Base-by-base conservation (phyloP, 306 rosid genomes). In the Adenanthera pavonina region DNA sequence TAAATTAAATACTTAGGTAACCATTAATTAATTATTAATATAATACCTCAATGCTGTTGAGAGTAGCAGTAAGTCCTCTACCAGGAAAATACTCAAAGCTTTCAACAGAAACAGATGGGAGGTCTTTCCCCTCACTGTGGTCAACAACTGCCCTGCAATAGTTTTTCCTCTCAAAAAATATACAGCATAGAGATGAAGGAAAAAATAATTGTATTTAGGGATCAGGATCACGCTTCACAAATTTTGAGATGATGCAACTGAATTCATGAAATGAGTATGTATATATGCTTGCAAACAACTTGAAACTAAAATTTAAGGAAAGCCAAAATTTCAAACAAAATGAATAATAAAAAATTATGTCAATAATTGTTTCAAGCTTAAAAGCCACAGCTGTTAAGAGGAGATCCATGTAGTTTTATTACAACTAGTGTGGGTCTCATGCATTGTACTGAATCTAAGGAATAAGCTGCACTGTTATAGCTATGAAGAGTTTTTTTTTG, bases 1-100 rank as follows among this genome's bases (percentile, higher is more conserved):
- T 51, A 82, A 75, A 79, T 53, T 56, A 64, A 64, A 75, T 38
- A 61, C 66, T 35, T 15, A 79, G 60, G 72, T 40, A 43, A 69
- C 15, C 56, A 69, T 20, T 8, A 68, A 67, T 25, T 25, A 25
- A 25, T 25, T 25, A 25, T 25, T 48, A 78, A 78, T 48, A 43
- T 49, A 16, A 77, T 85, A 89, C 99, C 98, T 93, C 87, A 62
- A 83, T 74, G 88, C 91, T 85, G 77, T 93, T 88, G 78, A 95
- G 85, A 85, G 98, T 95, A 64, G 98, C 99, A 65, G 83, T 48
- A 68, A 95, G 94, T 86, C 99, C 99, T 86, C 90, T 91, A 20
- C 99, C 99, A 56, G 98, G 99, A 86, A 93, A 93, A 88, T 93
- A 95, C 87, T 95, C 98, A 35, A 89, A 93, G 84, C 90, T 93